Conservation (phyloP, 2,329 filamentous ascomycete species). For the Bipolaris sorokiniana region DNA sequence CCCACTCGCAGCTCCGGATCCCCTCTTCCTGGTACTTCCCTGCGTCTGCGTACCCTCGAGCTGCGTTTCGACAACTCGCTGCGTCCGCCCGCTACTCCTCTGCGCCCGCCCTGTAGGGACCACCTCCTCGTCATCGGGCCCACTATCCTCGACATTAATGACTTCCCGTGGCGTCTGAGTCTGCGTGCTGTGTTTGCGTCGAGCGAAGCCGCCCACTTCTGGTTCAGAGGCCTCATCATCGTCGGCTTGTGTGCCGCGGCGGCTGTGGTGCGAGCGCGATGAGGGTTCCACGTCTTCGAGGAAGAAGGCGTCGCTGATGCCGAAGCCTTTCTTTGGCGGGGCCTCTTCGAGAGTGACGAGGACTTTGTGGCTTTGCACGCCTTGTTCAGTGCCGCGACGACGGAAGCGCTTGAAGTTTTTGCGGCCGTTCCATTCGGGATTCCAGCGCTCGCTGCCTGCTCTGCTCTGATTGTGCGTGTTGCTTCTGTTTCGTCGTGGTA, state of each 20-base stretch:
- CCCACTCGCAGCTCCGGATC: conserved; percentile 27
- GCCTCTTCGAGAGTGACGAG: conserved; percentile 77
- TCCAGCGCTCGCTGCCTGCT: conserved; percentile 70
- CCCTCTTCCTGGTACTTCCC: conserved; percentile 41
- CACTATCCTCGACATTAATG: conserved; percentile 43
- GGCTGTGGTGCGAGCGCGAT: conserved; percentile 22
- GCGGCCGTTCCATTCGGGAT: conserved; percentile 88
- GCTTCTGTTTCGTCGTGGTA: conserved; percentile 40
- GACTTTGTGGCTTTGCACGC: conserved; percentile 58
- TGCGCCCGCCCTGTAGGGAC: conserved; percentile 23
- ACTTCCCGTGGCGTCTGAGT: conserved; percentile 21
- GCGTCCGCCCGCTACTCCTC: conserved; percentile 34
- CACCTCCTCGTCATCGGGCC: conserved; percentile 35
- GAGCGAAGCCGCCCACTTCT: conserved; percentile 40
- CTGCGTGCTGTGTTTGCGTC: conserved; percentile 23
- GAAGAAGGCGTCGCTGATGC: conserved; percentile 80
- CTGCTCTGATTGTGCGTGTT: conserved; percentile 27
- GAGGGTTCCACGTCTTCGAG: conserved; percentile 54
- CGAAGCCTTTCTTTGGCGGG: conserved; percentile 69
- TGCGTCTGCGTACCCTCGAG: conserved; percentile 37
- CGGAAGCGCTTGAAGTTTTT: conserved; percentile 96
- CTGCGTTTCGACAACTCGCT: conserved; percentile 40
- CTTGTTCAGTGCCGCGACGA: conserved; percentile 50
- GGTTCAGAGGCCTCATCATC: conserved; percentile 33
- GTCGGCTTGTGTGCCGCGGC: conserved; percentile 6